Conservation (phyloP, 257 asterid genomes). For the Verbena officinalis region DNA sequence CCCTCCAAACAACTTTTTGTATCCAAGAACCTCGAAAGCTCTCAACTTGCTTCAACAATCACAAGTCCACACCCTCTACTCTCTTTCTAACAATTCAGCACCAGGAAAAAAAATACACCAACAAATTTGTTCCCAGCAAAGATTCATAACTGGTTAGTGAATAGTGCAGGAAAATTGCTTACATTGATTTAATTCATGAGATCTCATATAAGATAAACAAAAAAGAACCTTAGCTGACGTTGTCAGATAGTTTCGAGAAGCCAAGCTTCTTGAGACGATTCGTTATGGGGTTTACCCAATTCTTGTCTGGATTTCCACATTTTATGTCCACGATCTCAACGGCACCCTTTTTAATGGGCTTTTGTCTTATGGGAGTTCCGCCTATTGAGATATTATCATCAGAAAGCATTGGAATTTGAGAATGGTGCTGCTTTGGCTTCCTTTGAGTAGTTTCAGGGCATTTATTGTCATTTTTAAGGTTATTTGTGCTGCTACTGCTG, state of each 20-base stretch:
- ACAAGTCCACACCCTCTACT: constrained; percentile 18
- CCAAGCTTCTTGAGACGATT: constrained; percentile 68
- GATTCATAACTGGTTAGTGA: constrained; percentile 38
- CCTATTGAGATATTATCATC: constrained; percentile 55
- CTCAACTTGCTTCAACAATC: constrained; percentile 26
- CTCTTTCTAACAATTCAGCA: constrained; percentile 6
- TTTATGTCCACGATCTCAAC: constrained; percentile 76
- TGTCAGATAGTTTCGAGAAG: constrained; percentile 69
- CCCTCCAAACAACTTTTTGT: not conserved
- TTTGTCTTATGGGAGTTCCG: constrained; percentile 65
- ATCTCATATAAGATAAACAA: constrained; percentile 36
- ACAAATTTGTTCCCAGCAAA: not conserved
- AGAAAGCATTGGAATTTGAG: constrained; percentile 66
- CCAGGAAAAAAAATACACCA: constrained; percentile 7
- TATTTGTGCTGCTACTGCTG: constrained; percentile 50
- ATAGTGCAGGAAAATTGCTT: constrained; percentile 31
- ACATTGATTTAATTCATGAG: constrained; percentile 50
- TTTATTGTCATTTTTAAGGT: constrained; percentile 24
- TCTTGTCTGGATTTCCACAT: constrained; percentile 68
- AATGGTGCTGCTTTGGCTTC: constrained; percentile 52
- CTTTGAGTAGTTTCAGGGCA: constrained; percentile 38
- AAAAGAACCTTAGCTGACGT: constrained; percentile 42
- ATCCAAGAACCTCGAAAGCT: constrained; percentile 7
- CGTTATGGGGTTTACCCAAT: constrained; percentile 58
- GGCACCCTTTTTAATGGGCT: constrained; percentile 48